Percentiles rank a stretch among this genome's conserved stretches.
Evolutionary conservation across 768 basidiomycete genomes (phyloP).

Genomic region (Lentinula raphanica): DNA sequence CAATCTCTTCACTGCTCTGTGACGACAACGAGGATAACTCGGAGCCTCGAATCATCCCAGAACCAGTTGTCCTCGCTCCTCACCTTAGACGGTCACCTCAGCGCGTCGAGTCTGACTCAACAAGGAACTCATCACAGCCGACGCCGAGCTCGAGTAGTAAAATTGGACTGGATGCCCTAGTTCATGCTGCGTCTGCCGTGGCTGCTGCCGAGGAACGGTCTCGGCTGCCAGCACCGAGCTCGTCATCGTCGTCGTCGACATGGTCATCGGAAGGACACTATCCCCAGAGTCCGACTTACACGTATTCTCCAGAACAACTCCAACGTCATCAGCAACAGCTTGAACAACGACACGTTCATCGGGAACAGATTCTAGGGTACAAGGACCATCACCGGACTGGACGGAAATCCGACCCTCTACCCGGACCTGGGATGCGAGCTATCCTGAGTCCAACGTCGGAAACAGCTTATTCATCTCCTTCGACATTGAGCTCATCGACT

Average conservation of each 20-base stretch:
- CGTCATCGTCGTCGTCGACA: not conserved
- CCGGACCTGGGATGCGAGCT: slow-evolving; percentile 4
- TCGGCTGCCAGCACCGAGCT: slow-evolving; percentile 28
- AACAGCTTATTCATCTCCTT: slow-evolving; percentile 7
- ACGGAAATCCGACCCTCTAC: slow-evolving; percentile 7
- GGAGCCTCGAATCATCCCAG: slow-evolving; percentile 17
- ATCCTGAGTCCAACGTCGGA: not conserved
- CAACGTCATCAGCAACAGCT: slow-evolving; percentile 9
- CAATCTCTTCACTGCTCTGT: slow-evolving; percentile 73
- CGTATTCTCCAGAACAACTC: not conserved
- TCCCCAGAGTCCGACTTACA: not conserved
- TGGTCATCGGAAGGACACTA: not conserved
- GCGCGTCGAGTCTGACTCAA: not conserved
- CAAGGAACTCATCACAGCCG: slow-evolving; percentile 2
- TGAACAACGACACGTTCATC: slow-evolving; percentile 6
- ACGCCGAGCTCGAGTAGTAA: not conserved
- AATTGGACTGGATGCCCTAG: slow-evolving; percentile 57
- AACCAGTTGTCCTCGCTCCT: slow-evolving; percentile 25
- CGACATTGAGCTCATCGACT: slow-evolving; percentile 13
- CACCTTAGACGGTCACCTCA: slow-evolving; percentile 20
- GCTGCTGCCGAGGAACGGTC: slow-evolving; percentile 58
- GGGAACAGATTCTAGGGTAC: slow-evolving; percentile 4
- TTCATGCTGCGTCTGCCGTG: slow-evolving; percentile 37
- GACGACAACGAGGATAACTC: slow-evolving; percentile 31
- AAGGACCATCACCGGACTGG: not conserved